Evolutionary conservation across 2,329 filamentous ascomycete genomes (phyloP).

Genomic region (Cladobotryum protrusum): DNA sequence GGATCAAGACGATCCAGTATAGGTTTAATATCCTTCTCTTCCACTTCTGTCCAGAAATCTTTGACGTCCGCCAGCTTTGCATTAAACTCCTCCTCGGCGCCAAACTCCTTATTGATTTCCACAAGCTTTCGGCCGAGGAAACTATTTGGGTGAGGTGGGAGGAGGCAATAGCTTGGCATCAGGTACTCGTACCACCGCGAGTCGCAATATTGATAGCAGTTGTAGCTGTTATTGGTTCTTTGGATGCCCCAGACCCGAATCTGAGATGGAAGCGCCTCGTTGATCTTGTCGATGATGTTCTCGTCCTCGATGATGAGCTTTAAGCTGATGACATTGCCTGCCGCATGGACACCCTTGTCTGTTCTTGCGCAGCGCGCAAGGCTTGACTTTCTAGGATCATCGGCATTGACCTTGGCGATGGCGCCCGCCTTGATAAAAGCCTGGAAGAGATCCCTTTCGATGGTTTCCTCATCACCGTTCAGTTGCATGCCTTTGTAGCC

Average conservation of each 20-base stretch:
- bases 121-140: constrained; percentile 77
- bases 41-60: constrained; percentile 75
- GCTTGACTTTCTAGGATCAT: constrained; percentile 94
- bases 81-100: constrained; percentile 62
- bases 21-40: constrained; percentile 73
- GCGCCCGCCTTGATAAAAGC: constrained; percentile 88
- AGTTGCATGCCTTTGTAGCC: constrained; percentile 98
- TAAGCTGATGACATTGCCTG: constrained; percentile 88
- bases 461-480: constrained; percentile 75
- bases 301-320: constrained; percentile 94
- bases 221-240: constrained; percentile 84
- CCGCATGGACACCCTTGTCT: constrained; percentile 95
- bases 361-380: constrained; percentile 91
- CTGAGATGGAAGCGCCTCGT: constrained; percentile 73
- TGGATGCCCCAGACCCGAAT: constrained; percentile 95
- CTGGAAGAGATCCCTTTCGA: constrained; percentile 89
- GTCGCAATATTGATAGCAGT: constrained; percentile 90
- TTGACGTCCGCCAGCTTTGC: constrained; percentile 69
- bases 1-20: constrained; percentile 58
- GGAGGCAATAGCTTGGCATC: constrained; percentile 84
- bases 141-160: constrained; percentile 86
- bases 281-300: constrained; percentile 86
- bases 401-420: constrained; percentile 93
- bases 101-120: constrained; percentile 68
- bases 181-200: constrained; percentile 97